Base-by-base conservation (phyloP, 139 green algal genomes). In the Microglena sp. region DNA sequence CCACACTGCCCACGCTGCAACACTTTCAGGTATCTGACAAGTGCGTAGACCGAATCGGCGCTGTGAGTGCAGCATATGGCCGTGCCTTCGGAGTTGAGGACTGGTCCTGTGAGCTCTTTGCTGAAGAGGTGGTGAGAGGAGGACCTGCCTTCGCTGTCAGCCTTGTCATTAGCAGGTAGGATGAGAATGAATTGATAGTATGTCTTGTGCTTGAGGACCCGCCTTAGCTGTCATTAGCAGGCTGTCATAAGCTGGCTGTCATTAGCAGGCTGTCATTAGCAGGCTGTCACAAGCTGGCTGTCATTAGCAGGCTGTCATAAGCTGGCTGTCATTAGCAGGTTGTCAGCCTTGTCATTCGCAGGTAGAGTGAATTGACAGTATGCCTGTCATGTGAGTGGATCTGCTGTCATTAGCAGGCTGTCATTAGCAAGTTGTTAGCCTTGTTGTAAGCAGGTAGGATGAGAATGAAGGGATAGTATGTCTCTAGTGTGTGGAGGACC, bases 41-140 rank as follows among this genome's bases (percentile, higher is more conserved):
- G 44, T 63, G 87, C 3, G 77, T 79, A 21, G 8, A 53, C n/a
- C 75, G 74, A n/a, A 71, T 96, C 30, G 72, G 64, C 1, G 68
- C 68, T 35, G 71, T 89, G 26, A 64, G 74, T n/a, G 75, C 55
- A 5, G 45, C 59, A 7, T 83, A 90, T 11, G 91, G 90, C 59
- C 30, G 73, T 6, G 80, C 86, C 1, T 89, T 92, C 66, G 84
- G 84, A 43, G 84, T 83, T 45, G 90, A 95, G n/a, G 64, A 74
- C 62, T 97, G 93, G 90, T 82, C 89, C 5, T 69, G 92, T n/a
- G 72, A 90, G 28, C 77, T 97, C 30, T 98, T 98, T 69, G 81
- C 89, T 0, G 92, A 97, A 74, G 90, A 96, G 79, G 86, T 96
- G 26, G 71, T 96, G 32, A 82, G 89, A 7, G 92, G 90, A 24